Base-by-base conservation (phyloP, 768 basidiomycete genomes). In the Pulveroboletus sp. region DNA sequence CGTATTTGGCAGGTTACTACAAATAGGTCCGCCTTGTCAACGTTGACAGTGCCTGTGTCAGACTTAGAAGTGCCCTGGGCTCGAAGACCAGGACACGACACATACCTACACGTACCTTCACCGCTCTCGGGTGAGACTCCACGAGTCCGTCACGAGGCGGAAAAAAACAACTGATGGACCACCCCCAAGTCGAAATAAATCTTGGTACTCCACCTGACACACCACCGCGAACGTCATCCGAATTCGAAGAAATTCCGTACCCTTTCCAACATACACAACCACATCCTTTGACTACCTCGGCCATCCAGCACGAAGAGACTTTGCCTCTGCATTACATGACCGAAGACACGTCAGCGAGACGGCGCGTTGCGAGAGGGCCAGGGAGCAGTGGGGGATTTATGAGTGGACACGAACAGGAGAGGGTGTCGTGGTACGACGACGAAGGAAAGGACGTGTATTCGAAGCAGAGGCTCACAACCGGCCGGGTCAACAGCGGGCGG, bases 201-300 rank as follows among this genome's bases (percentile, higher is more conserved):
- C 78, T 90, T 68, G 83, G 81, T 64, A 70, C 78, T 54, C 74
- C 76, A 52, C 72, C 75, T 56, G 76, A 77, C 60, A 68, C 69
- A 47, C 69, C 75, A 39, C 67, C 74, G 39, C 73, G 73, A 61
- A 72, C 77, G 43, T 81, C 81, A 48, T 79, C 78, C 57, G 86
- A 88, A 57, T 88, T 86, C 67, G 85, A 88, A 69, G 77, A 88
- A 63, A 71, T 87, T 52, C 66, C 76, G 13, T 79, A 88, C 53
- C 85, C 86, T 35, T 59, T 71, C 24, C 69, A 60, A 57, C 59
- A 69, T 56, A 43, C 56, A 13, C 63, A 55, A 46, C 51, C 54
- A 51, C 64, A 51, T 43, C 39, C 54, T 47, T 65, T 69, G 69
- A 35, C 69, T 53, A 57, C 68, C 36, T 51, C 45, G 49, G 44